Percentiles rank a stretch among this genome's conserved stretches.
These are phyloP conservation scores for Prunus davidiana DNA, from an alignment of 306 rosid genomes.

Conservation along the genomic window DNA sequence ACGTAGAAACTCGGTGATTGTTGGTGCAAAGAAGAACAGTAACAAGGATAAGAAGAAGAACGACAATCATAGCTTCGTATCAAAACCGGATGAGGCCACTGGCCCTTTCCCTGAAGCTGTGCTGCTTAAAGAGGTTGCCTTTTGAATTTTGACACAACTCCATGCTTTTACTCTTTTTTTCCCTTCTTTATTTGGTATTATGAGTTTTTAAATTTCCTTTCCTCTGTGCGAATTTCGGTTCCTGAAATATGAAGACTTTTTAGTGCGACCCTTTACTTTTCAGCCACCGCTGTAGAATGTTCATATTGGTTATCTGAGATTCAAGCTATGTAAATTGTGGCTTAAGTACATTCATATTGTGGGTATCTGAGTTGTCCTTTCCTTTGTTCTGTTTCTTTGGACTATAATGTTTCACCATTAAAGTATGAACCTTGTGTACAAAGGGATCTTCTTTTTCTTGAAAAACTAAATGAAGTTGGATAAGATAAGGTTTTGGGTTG, in stretches of 20 bases:
- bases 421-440: not conserved
- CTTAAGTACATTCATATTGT: not conserved
- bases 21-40: constrained; percentile 41
- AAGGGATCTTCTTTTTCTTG: not conserved
- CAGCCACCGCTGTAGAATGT: too few relatives aligned
- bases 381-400: not conserved
- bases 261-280: not conserved
- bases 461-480: not conserved
- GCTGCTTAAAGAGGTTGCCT: constrained; percentile 69
- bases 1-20: constrained; percentile 43
- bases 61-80: constrained; percentile 53
- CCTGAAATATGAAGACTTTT: not conserved
- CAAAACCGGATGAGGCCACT: constrained; percentile 64
- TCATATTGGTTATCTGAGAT: not conserved
- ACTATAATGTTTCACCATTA: not conserved
- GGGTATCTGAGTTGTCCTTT: not conserved
- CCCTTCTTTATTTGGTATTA: not conserved
- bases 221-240: not conserved
- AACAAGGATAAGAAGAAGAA: constrained; percentile 39
- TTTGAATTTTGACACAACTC: constrained; percentile 1
- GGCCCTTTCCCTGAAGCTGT: constrained; percentile 93
- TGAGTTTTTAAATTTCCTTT: not conserved
- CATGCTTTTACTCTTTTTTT: not conserved
- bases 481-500: constrained; percentile 5
- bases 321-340: not conserved